A percentile compares a stretch with the other conserved stretches of the same genome.
Evolutionary conservation across 495 filamentous ascomycete species (phyloP).

Genomic region (Xylaria sp.): DNA sequence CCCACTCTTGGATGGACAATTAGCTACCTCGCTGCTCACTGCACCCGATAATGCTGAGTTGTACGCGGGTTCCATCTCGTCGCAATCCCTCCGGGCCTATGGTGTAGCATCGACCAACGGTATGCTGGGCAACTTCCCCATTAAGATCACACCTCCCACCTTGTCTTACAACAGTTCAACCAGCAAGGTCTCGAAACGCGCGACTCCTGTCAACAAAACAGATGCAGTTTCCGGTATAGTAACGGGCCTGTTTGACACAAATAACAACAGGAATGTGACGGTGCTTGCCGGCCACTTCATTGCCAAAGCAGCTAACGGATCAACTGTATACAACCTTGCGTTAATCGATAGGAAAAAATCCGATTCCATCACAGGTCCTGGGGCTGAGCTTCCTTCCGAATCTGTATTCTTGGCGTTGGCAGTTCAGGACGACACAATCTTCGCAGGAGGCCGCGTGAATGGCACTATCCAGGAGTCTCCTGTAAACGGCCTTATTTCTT

Average conservation of each 20-base stretch:
- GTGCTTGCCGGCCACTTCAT: slow-evolving; percentile 89
- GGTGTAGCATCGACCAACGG: slow-evolving; percentile 71
- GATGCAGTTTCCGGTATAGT: slow-evolving; percentile 64
- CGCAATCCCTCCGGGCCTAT: slow-evolving; percentile 68
- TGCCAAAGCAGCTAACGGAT: slow-evolving; percentile 71
- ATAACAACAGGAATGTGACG: slow-evolving; percentile 76
- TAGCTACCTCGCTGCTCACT: slow-evolving; percentile 68
- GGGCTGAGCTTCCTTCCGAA: slow-evolving; percentile 67
- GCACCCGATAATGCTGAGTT: slow-evolving; percentile 67
- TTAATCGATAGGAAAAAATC: slow-evolving; percentile 68
- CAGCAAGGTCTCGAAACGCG: slow-evolving; percentile 61
- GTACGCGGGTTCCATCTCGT: slow-evolving; percentile 79
- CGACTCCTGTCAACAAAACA: slow-evolving; percentile 54
- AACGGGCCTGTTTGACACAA: slow-evolving; percentile 77
- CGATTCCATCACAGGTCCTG: slow-evolving; percentile 73
- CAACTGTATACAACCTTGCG: slow-evolving; percentile 75
- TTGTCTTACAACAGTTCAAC: slow-evolving; percentile 35
- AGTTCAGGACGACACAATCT: slow-evolving; percentile 72
- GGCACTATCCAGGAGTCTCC: slow-evolving; percentile 68
- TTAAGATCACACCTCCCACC: slow-evolving; percentile 60
- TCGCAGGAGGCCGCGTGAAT: slow-evolving; percentile 79
- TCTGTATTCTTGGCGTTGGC: slow-evolving; percentile 78
- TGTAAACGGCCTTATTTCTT: slow-evolving; percentile 79
- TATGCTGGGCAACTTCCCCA: slow-evolving; percentile 64
- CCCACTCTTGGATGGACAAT: slow-evolving; percentile 69